Base-by-base conservation (phyloP, 176 grass and related monocot genomes). In the Melocanna baccifera region DNA sequence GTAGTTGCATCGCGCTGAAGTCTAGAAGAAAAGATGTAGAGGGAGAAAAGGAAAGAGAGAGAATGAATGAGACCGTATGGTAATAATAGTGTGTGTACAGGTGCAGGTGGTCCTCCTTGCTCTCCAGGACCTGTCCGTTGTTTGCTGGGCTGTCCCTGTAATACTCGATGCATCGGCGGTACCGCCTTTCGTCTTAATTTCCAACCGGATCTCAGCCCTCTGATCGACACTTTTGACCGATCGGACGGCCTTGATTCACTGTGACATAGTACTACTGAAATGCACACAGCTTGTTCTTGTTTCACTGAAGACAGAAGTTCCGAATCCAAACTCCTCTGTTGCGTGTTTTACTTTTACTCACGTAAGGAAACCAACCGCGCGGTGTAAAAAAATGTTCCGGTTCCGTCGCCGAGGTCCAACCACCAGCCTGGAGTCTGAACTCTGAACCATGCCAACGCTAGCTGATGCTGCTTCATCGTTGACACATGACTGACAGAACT, bases 51-150 rank as follows among this genome's bases (percentile, higher is more conserved):
- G 16, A 52, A 82, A 57, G 58, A 10, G 58, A 14, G 18, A 19
- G 69, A 63, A 25, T 36, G 69, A 4, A 47, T 29, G 40, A 50
- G 10, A 48, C 76, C 32, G 67, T 64, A 32, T 32, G 36, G 9
- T 2, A 19, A 2, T 15, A 19, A 41, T 41, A 7, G 18, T 16
- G 11, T 14, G 12, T 3, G 23, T 29, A 13, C 15, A 37, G 75
- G 75, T 79, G 81, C 22, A 30, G 78, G 64, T 82, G 88, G 88
- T 82, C 88, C 43, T 77, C 51, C 7, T 75, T 23, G 68, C 87
- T 23, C 68, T 56, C 75, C 69, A 80, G 41, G 32, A 45, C 56
- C 55, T 9, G n/a, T 16, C 41, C 26, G 18, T 36, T 64, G 22
- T 39, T 15, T 11, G 12, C 22, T 30, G 19, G 28, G 4, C 36